These are phyloP conservation scores for Sporothrix mexicana DNA, from an alignment of 2,329 filamentous ascomycete species.

Conservation along the genomic window DNA sequence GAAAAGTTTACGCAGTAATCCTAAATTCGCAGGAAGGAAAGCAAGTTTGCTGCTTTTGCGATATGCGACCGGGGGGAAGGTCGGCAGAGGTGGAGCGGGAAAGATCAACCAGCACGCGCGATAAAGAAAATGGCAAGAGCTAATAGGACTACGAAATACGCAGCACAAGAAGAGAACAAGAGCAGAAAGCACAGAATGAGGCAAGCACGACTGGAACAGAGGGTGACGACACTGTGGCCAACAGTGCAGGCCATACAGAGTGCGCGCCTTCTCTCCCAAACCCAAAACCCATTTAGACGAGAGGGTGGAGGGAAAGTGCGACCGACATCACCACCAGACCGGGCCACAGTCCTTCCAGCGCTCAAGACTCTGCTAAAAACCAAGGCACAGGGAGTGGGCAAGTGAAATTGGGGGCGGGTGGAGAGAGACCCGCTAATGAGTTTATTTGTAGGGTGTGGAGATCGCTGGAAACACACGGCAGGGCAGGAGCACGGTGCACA, in stretches of 20 bases:
- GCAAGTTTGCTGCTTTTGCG: constrained; percentile 27
- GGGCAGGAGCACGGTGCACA: not conserved
- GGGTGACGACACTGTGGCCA: constrained; percentile 22
- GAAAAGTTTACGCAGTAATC: constrained; percentile 6
- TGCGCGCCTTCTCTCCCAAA: not conserved
- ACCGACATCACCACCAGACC: constrained; percentile 2
- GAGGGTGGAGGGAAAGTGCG: constrained; percentile 11
- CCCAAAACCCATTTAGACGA: not conserved
- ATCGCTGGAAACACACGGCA: constrained; percentile 5
- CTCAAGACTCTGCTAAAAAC: not conserved
- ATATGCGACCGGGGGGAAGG: constrained; percentile 22
- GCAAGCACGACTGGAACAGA: not conserved
- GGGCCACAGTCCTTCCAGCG: not conserved
- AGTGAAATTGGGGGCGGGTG: constrained; percentile 17
- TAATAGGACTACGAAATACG: constrained; percentile 9
- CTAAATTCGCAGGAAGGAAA: constrained; percentile 3
- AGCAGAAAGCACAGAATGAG: not conserved
- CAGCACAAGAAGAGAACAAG: not conserved
- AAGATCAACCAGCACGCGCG: constrained; percentile 27
- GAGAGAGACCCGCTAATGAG: constrained; percentile 25
- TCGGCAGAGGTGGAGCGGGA: constrained; percentile 26
- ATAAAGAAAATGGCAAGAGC: constrained; percentile 20
- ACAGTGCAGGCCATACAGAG: constrained; percentile 4
- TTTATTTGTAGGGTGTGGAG: constrained; percentile 25
- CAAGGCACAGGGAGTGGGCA: constrained; percentile 24